A percentile compares a stretch with the other conserved stretches of the same genome.
Conservation (phyloP, 768 basidiomycete genomes). For the Auriscalpium orientale region DNA sequence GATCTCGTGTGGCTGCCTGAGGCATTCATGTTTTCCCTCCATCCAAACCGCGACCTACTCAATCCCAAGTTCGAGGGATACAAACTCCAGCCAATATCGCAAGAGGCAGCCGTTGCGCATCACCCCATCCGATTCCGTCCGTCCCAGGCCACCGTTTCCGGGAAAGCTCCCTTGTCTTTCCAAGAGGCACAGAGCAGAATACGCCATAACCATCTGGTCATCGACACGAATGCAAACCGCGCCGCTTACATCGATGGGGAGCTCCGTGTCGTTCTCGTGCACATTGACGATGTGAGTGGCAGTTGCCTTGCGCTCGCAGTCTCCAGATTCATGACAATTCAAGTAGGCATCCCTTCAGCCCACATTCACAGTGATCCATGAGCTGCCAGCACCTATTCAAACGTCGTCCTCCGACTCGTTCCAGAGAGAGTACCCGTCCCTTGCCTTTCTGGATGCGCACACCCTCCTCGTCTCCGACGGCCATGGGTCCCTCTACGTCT, state of each 20-base stretch:
- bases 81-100: slow-evolving; percentile 54
- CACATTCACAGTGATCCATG: slow-evolving; percentile 47
- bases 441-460: slow-evolving; percentile 43
- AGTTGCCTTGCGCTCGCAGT: slow-evolving; percentile 7
- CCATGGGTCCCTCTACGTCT: slow-evolving; percentile 54
- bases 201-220: slow-evolving; percentile 71
- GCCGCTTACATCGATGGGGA: slow-evolving; percentile 65
- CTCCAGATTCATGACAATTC: not conserved
- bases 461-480: slow-evolving; percentile 62
- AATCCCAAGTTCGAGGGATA: slow-evolving; percentile 87
- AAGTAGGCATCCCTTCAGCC: slow-evolving; percentile 48
- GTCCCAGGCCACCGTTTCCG: slow-evolving; percentile 52
- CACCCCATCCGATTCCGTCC: slow-evolving; percentile 39
- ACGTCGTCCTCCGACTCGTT: slow-evolving; percentile 29
- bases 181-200: slow-evolving; percentile 81
- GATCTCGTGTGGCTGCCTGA: too few relatives aligned
- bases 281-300: slow-evolving; percentile 50
- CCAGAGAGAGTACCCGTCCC: slow-evolving; percentile 72
- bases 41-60: slow-evolving; percentile 40
- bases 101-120: slow-evolving; percentile 46
- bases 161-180: slow-evolving; percentile 57
- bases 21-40: not conserved
- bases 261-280: slow-evolving; percentile 52
- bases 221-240: slow-evolving; percentile 35
- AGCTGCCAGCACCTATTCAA: slow-evolving; percentile 49